Evolutionary conservation across 192 early-diverging fungal species (phyloP), one percentile per base, ranked within the genome.

Genomic region (Fimicolochytrium jonesii): DNA sequence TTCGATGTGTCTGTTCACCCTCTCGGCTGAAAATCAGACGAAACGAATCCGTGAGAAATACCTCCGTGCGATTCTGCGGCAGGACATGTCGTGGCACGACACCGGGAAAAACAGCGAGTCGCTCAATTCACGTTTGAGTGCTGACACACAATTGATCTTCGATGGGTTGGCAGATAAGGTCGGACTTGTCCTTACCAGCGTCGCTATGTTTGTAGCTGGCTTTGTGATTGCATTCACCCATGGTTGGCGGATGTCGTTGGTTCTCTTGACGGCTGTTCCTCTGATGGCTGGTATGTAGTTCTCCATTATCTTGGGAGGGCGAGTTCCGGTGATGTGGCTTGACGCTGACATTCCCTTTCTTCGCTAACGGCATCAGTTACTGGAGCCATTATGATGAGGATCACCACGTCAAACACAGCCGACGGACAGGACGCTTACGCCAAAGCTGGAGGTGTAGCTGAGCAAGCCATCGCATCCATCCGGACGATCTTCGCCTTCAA

Each of bases 401-500:
- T 39, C 37, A 17, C 37, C 37, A 39, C 17, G 37, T 39, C 37
- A 7, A 39, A 39, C 7, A 10, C 17, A 10, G 51, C 10, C 9
- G 51, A 53, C 4, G 51, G 30, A 32, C 51, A 53, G 51, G 51
- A 53, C 26, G 23, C 51, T 23, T 53, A 53, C 26, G 51, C 51
- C 4, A 10, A 5, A 10, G 51, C 37, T 39, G 37, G 37, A 10
- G 7, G 9, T 17, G 76, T 95, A 37, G 95, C 91, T 1, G 83
- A 91, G 66, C 89, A 97, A 66, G 90, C 85, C 0, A 67, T 97
- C 43, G 67, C 85, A 28, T 78, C 83, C 17, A 90, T 95, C 43
- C 83, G 90, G 39, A 97, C 93, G n/a, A 88, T 97, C 23, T 80
- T 78, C 47, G 81, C 93, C 6, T 95, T 97, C 71, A 81, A 82